Evolutionary conservation across 768 basidiomycete species (phyloP).

Genomic region (Amanita molliuscula): DNA sequence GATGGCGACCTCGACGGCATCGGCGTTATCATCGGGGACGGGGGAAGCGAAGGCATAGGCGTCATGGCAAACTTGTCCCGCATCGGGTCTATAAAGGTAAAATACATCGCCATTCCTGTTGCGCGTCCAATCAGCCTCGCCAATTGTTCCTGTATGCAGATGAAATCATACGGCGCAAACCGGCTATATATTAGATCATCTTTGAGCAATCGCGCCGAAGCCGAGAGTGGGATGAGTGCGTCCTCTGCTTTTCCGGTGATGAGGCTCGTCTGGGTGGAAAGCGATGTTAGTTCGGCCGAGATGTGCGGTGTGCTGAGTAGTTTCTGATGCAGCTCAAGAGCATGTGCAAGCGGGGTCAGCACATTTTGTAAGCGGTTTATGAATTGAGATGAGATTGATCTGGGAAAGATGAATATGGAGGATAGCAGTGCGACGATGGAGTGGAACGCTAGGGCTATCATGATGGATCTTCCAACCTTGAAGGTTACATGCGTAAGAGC

Average conservation of each 20-base stretch:
- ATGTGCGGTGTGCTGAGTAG: constrained; percentile 34
- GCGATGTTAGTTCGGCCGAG: constrained; percentile 25
- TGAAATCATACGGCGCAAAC: constrained; percentile 49
- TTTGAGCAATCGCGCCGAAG: constrained; percentile 39
- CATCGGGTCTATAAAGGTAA: constrained; percentile 51
- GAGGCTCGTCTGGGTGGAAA: constrained; percentile 19
- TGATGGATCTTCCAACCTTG: constrained; percentile 38
- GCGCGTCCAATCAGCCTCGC: constrained; percentile 44
- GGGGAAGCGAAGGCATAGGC: constrained; percentile 25
- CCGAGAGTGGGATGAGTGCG: constrained; percentile 38
- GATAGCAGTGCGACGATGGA: constrained; percentile 41
- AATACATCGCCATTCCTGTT: constrained; percentile 57
- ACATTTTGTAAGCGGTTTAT: constrained; percentile 36
- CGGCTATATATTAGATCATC: constrained; percentile 52
- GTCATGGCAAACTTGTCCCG: constrained; percentile 46
- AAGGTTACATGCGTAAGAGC: background rate
- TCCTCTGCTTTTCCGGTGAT: constrained; percentile 34
- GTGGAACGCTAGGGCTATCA: constrained; percentile 52
- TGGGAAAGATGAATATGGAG: constrained; percentile 52
- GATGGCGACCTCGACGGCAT: constrained; percentile 21
- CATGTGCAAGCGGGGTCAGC: constrained; percentile 34
- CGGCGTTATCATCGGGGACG: constrained; percentile 15
- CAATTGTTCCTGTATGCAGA: constrained; percentile 34
- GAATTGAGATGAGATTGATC: constrained; percentile 51
- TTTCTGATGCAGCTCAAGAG: constrained; percentile 34